Conservation (phyloP, 495 filamentous ascomycete species). For the Trichoderma erinaceum region DNA sequence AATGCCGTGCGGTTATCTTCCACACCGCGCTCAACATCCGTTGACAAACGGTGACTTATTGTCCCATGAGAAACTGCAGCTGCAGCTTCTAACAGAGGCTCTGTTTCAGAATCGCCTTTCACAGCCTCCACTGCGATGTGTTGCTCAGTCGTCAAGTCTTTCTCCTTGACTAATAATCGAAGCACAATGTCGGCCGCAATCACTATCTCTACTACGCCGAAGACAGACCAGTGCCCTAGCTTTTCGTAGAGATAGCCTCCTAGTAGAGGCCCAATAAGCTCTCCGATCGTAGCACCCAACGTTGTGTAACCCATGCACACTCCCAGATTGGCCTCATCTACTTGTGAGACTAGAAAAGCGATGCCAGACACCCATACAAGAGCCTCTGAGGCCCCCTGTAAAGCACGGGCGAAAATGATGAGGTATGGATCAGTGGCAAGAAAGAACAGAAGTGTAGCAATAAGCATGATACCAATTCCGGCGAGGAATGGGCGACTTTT, state of each 20-base stretch:
- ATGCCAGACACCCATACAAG: slow-evolving; percentile 10
- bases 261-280: neutral
- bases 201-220: neutral
- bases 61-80: neutral
- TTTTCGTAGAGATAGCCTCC: slow-evolving; percentile 6
- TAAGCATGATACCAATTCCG: slow-evolving; percentile 1
- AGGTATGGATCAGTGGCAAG: neutral
- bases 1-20: neutral
- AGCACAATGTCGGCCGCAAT: neutral
- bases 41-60: neutral
- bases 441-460: slow-evolving; percentile 2
- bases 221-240: slow-evolving; percentile 2
- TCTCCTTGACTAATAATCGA: neutral
- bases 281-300: neutral
- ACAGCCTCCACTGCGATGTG: neutral
- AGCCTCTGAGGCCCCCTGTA: slow-evolving; percentile 2
- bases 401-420: slow-evolving; percentile 5
- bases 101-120: neutral
- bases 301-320: slow-evolving; percentile 8
- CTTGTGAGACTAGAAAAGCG: slow-evolving; percentile 1
- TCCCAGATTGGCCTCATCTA: neutral
- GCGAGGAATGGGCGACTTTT: slow-evolving; percentile 4
- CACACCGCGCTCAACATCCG: neutral
- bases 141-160: neutral
- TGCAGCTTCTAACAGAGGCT: neutral